Percentiles rank a stretch among this genome's conserved stretches.
Evolutionary conservation across 192 early-diverging fungal species (phyloP).

Genomic region (Mortierella hygrophila): DNA sequence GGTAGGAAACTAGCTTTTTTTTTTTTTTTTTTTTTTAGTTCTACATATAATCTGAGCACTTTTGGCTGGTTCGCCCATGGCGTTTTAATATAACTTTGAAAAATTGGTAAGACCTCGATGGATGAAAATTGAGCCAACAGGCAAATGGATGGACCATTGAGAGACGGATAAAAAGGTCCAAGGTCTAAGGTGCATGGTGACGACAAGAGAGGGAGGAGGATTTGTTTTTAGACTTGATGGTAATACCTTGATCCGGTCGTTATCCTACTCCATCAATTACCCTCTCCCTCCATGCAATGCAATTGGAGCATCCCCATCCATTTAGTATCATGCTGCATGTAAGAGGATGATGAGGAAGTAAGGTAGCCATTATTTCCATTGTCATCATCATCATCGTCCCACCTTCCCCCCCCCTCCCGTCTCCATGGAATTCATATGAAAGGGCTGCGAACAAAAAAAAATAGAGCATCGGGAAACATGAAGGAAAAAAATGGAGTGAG

Average conservation of each 20-base stretch:
- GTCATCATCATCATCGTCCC: not conserved
- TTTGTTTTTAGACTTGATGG: not conserved
- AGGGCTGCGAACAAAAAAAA: not conserved
- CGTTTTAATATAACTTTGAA: conserved; percentile 7
- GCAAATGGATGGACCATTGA: not conserved
- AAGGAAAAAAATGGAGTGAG: not conserved
- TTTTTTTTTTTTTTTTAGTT: not conserved
- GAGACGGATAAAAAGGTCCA: not conserved
- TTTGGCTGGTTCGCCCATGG: not conserved
- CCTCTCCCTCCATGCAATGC: not conserved
- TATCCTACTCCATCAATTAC: not conserved
- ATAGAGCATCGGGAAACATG: not conserved
- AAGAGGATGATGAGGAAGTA: not conserved
- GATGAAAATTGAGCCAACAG: not conserved
- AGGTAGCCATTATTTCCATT: not conserved
- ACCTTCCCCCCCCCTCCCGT: not conserved
- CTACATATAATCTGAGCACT: not conserved
- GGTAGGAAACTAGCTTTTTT: not conserved
- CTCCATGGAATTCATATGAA: conserved; percentile 2
- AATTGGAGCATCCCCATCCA: not conserved
- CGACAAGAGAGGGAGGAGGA: not conserved
- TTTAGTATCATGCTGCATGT: not conserved
- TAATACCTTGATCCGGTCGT: not conserved
- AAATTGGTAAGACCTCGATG: not conserved
- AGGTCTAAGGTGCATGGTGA: not conserved